These are phyloP conservation scores for Penicillium turbatum DNA, from an alignment of 495 filamentous ascomycete species.

Conservation along the genomic window DNA sequence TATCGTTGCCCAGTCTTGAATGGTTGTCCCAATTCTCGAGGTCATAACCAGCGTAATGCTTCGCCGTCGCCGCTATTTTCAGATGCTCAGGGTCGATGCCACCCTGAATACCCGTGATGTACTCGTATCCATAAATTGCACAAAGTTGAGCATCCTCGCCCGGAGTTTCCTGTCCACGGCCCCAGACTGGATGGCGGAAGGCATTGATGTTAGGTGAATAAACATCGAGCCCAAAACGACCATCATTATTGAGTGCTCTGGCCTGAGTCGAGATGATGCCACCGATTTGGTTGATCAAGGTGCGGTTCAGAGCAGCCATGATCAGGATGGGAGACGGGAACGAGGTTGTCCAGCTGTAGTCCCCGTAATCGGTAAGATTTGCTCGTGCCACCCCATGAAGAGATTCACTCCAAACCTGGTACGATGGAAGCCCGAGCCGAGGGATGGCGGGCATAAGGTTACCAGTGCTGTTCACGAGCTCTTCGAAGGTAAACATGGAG, in stretches of 20 bases:
- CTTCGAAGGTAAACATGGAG: slow-evolving; percentile 46
- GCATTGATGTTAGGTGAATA: slow-evolving; percentile 70
- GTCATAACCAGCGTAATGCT: slow-evolving; percentile 64
- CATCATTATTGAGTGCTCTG: slow-evolving; percentile 62
- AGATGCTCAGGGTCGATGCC: slow-evolving; percentile 39
- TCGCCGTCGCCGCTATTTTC: slow-evolving; percentile 60
- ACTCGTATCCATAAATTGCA: slow-evolving; percentile 50
- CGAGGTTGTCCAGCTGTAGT: slow-evolving; percentile 56
- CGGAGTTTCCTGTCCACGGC: slow-evolving; percentile 59
- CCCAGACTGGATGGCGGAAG: slow-evolving; percentile 59
- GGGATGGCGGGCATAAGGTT: slow-evolving; percentile 53
- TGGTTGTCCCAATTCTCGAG: slow-evolving; percentile 56
- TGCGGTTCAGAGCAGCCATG: slow-evolving; percentile 57
- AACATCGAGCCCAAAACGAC: slow-evolving; percentile 53
- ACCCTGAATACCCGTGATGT: slow-evolving; percentile 60
- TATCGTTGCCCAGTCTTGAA: slow-evolving; percentile 51
- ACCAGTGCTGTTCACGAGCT: slow-evolving; percentile 56
- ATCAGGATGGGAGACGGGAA: slow-evolving; percentile 59
- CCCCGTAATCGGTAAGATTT: slow-evolving; percentile 45
- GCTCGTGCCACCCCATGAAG: slow-evolving; percentile 57
- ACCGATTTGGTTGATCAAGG: slow-evolving; percentile 54
- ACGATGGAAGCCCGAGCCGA: slow-evolving; percentile 52
- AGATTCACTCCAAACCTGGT: slow-evolving; percentile 47
- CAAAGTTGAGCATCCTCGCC: slow-evolving; percentile 58
- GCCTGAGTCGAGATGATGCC: slow-evolving; percentile 58